phyloP scores from a whole-genome alignment of 2,329 filamentous ascomycete species.

The Phyllosticta citriasiana region DNA sequence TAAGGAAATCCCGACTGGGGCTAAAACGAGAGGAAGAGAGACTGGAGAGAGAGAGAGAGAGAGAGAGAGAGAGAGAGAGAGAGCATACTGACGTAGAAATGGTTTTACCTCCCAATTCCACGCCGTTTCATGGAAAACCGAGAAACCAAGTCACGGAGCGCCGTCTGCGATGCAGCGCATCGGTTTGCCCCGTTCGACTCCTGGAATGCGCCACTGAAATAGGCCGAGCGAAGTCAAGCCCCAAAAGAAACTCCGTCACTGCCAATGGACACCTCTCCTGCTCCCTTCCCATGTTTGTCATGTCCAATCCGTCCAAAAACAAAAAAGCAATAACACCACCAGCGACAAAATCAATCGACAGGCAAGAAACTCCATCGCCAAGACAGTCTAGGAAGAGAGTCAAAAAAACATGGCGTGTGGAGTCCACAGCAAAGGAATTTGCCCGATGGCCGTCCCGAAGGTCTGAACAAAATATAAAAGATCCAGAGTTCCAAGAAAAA shows the following conservation, averaged over 20 bases:
- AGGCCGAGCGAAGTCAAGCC: background rate
- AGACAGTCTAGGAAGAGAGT: background rate
- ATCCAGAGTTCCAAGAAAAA: background rate
- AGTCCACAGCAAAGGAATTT: background rate
- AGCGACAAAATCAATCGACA: too few species aligned
- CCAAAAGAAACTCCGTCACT: background rate
- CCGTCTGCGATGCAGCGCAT: background rate
- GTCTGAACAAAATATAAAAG: background rate
- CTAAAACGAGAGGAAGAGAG: background rate
- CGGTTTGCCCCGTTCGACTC: background rate
- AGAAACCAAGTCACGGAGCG: background rate
- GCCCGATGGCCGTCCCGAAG: background rate
- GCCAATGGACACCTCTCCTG: background rate
- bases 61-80: background rate
- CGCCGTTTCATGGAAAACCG: background rate
- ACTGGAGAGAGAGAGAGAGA: background rate
- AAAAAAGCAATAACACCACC: too few species aligned
- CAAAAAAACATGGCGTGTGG: background rate
- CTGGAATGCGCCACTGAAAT: background rate
- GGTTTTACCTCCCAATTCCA: background rate
- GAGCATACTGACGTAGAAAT: background rate
- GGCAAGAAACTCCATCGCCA: background rate
- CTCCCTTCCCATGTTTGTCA: background rate
- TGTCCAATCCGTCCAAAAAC: background rate
- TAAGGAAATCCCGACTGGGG: background rate